Conservation (phyloP, 805 yeast genomes). For the Wickerhamomyces bovis region DNA sequence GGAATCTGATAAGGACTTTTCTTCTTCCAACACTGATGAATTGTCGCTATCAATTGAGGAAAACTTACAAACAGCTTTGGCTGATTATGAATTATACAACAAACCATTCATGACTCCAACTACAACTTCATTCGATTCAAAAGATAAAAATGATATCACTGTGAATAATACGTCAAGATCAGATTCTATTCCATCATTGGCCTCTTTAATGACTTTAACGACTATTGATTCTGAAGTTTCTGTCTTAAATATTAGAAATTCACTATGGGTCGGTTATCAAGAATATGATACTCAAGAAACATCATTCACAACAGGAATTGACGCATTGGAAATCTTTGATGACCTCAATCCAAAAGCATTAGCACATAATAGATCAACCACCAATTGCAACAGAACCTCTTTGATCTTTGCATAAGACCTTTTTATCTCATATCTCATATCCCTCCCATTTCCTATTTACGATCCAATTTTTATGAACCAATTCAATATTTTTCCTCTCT, state of each 20-base stretch:
- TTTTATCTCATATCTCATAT: too few relatives aligned
- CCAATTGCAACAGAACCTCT: background rate
- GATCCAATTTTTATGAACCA: background rate
- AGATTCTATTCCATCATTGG: background rate
- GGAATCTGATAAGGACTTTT: background rate
- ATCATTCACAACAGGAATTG: background rate
- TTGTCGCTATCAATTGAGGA: background rate
- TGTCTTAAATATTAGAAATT: background rate
- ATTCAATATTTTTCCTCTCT: too few relatives aligned
- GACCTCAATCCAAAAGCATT: constrained; percentile 1
- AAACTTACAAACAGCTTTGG: background rate
- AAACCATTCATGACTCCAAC: background rate
- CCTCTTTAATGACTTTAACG: background rate
- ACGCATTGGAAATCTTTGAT: constrained; percentile 1
- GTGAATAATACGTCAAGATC: background rate
- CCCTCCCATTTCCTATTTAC: background rate
- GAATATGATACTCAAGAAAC: background rate
- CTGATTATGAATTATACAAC: background rate
- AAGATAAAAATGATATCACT: background rate
- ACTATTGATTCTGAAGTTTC: background rate
- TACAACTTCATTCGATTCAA: background rate
- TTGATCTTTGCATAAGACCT: background rate
- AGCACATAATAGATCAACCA: background rate
- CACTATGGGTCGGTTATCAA: background rate
- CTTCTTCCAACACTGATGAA: background rate